phyloP scores from a whole-genome alignment of 2,329 filamentous ascomycete species.

The Ophiocordyceps camponoti-floridani region DNA sequence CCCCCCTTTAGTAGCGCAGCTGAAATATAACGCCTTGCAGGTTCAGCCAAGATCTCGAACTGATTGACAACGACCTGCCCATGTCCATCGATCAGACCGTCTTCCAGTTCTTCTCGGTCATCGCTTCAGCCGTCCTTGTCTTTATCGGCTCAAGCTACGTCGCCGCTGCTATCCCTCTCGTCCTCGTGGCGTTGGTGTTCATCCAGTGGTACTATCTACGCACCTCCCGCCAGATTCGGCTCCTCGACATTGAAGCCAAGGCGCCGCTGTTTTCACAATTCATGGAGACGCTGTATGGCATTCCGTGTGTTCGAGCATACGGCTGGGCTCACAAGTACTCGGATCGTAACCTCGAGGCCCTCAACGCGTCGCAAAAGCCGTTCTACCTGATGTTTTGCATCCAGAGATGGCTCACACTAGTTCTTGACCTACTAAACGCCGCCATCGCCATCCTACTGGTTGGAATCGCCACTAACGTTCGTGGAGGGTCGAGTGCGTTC shows the following conservation, averaged over 20 bases:
- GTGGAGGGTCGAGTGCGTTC: slow-evolving; percentile 9
- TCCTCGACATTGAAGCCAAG: slow-evolving; percentile 13
- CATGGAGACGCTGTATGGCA: slow-evolving; percentile 9
- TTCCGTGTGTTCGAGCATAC: slow-evolving; percentile 16
- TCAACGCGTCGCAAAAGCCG: slow-evolving; percentile 16
- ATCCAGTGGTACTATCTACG: slow-evolving; percentile 13
- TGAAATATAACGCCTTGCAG: slow-evolving; percentile 1
- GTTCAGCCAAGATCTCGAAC: slow-evolving; percentile 21
- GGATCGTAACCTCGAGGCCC: slow-evolving; percentile 5
- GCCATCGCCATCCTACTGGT: slow-evolving; percentile 27
- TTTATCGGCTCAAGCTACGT: slow-evolving; percentile 26
- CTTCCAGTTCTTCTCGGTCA: slow-evolving; percentile 5
- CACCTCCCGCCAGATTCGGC: slow-evolving; percentile 13
- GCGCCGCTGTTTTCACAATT: slow-evolving; percentile 12
- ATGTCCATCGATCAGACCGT: slow-evolving; percentile 9
- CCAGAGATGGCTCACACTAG: slow-evolving; percentile 29
- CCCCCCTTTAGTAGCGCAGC: not conserved
- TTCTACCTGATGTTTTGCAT: slow-evolving; percentile 26
- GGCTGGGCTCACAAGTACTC: slow-evolving; percentile 9
- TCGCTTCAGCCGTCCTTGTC: slow-evolving; percentile 20
- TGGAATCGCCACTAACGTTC: slow-evolving; percentile 19
- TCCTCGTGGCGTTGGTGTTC: slow-evolving; percentile 6
- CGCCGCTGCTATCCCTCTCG: slow-evolving; percentile 24
- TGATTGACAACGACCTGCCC: slow-evolving; percentile 19
- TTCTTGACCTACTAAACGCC: slow-evolving; percentile 26